Evolutionary conservation across 2,329 filamentous ascomycete genomes (phyloP), one percentile per base, ranked within the genome.

Genomic region (Penicillium sp.): DNA sequence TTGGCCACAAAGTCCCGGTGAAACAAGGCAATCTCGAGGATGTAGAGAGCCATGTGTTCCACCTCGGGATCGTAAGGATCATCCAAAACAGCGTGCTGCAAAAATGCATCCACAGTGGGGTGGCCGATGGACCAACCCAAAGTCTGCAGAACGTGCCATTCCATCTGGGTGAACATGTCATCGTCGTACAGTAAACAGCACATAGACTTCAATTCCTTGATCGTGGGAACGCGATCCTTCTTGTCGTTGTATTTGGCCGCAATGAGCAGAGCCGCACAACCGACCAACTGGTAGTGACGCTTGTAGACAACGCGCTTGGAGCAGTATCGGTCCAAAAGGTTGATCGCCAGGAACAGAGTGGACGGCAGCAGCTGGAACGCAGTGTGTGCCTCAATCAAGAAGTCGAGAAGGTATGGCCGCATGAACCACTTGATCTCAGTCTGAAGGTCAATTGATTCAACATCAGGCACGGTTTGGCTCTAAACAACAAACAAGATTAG

Each of bases 401-500:
- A 99, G 76, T 99, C 93, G 68, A 99, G 88, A 30, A 99, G 84
- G 72, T 96, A 97, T 0, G 93, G 93, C 64, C 93, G 80, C 93
- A 99, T 99, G 75, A 95, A 97, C 93, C 93, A 99, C 70, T 97
- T 90, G 56, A 99, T 97, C 79, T 99, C 93, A 59, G 91, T 90
- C 74, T 99, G 93, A 73, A 97, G 96, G 71, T 99, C 93, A 70
- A 99, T 99, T 30, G 95, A 90, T 71, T 92, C 92, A 69, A 95
- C 92, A 72, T 99, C 93, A 46, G 93, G 89, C 58, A 97, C 78
- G 25, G 93, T 97, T 73, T 95, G 87, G 64, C 86, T 81, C 82
- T 86, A 58, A 18, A 38, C 65, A 52, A 68, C 66, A 59, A 56
- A 49, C 12, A 10, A 18, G 27, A 19, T 27, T n/a, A 33, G 41